Evolutionary conservation across 495 filamentous ascomycete genomes (phyloP), one percentile per base, ranked within the genome.

Genomic region (Penicillium flavigenum): DNA sequence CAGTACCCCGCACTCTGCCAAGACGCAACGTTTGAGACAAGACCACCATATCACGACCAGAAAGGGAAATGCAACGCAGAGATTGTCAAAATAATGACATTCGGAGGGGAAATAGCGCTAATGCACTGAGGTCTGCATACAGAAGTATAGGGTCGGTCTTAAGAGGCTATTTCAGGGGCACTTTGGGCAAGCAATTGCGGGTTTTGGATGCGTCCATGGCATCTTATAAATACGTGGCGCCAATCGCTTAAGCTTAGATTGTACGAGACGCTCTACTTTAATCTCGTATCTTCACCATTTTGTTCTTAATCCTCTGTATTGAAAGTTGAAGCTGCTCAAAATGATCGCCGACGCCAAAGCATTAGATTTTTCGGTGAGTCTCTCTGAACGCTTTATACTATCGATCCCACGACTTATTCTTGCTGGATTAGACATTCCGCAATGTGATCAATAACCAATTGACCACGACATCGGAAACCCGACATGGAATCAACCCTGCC

Each of bases 401-500:
- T 16, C 10, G 14, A 38, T 17, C 16, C 5, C 1, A 11, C 6
- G 11, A 19, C 54, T 41, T 46, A 59, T 17, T 14, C 0, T 14
- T 27, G 32, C 19, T 11, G 9, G 44, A 45, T 9, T 24, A 71
- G 68, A 72, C 61, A 36, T 76, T 68, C 45, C 46, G 57, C 39
- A 77, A 76, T 62, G 47, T 76, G 50, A 75, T 77, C 57, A 71
- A 75, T 41, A 75, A 76, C 31, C 56, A 74, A 50, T 51, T 72
- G 27, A 63, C 64, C 19, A 49, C 67, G 17, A 70, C 68, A 11
- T 19, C 66, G 0, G 34, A 49, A 16, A 75, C 69, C 26, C 66
- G 63, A 16, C 63, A 71, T 46, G 73, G 80, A 38, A 70, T 83
- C 60, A 81, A 84, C 63, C 81, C 83, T 1, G 71, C 78, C 9